phyloP scores from a whole-genome alignment of 2,329 filamentous ascomycete species.

The Fusarium sororula region DNA sequence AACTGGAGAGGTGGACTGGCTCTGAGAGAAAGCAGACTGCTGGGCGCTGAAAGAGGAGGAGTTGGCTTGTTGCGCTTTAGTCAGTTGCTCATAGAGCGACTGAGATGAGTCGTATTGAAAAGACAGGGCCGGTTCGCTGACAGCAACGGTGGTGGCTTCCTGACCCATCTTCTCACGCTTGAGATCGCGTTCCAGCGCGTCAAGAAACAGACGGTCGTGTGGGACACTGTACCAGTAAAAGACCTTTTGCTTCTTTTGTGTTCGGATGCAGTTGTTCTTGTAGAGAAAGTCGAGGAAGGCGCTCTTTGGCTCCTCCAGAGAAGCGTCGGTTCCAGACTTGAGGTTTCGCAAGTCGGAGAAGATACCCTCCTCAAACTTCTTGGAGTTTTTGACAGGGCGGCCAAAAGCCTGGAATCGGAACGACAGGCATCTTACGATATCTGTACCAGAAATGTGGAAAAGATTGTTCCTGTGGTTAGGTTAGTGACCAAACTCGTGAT shows the following conservation, averaged over 20 bases:
- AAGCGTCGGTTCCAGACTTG: conserved; percentile 97
- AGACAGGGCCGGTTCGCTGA: conserved; percentile 95
- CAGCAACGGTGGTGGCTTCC: conserved; percentile 94
- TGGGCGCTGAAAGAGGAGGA: conserved; percentile 94
- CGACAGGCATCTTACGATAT: conserved; percentile 97
- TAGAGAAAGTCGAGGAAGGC: conserved; percentile 98
- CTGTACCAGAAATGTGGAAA: conserved; percentile 98
- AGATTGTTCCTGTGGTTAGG: conserved; percentile 75
- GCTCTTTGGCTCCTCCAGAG: conserved; percentile 98
- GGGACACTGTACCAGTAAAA: conserved; percentile 99
- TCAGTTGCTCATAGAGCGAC: conserved; percentile 98
- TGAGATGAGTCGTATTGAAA: conserved; percentile 99
- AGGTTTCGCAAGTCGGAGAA: conserved; percentile 98
- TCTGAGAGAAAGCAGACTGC: conserved; percentile 73
- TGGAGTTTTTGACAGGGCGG: conserved; percentile 98
- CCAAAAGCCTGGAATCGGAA: conserved; percentile 99
- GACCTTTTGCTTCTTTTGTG: conserved; percentile 99
- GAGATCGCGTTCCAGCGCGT: conserved; percentile 94
- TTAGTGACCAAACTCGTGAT: background rate
- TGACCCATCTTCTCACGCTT: conserved; percentile 99
- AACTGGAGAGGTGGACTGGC: conserved; percentile 86
- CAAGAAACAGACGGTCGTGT: conserved; percentile 95
- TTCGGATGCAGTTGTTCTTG: conserved; percentile 99
- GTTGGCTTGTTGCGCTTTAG: conserved; percentile 98
- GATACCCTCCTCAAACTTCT: conserved; percentile 99